These are phyloP conservation scores for Raffaelea deltoideospora DNA, from an alignment of 2,329 filamentous ascomycete genomes.

Conservation along the genomic window DNA sequence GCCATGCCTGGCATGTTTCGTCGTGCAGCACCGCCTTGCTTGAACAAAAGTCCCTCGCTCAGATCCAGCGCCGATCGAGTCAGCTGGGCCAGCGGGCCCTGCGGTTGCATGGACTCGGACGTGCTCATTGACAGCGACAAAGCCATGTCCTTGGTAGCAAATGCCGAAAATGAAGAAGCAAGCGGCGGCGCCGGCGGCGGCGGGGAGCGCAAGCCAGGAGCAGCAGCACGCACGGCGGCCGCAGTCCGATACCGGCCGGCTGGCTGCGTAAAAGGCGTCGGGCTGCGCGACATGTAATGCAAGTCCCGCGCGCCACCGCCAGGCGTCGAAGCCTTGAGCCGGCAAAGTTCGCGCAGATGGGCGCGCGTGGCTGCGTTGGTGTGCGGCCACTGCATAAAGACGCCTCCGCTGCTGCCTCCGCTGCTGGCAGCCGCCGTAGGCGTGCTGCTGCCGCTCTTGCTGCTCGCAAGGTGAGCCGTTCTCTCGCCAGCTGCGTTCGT, in stretches of 20 bases:
- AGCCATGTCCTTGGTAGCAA: slow-evolving; percentile 46
- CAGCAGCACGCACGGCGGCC: no score
- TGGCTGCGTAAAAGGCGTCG: slow-evolving; percentile 38
- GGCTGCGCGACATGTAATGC: slow-evolving; percentile 35
- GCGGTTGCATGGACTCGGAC: slow-evolving; percentile 47
- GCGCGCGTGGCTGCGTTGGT: slow-evolving; percentile 46
- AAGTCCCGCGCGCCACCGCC: slow-evolving; percentile 24
- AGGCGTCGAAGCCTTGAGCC: slow-evolving; percentile 30
- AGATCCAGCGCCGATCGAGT: slow-evolving; percentile 20
- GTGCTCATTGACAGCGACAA: slow-evolving; percentile 49
- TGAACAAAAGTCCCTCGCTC: no score
- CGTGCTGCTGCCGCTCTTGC: slow-evolving; percentile 38
- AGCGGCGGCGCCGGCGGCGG: slow-evolving; percentile 13
- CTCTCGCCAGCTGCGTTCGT: no score
- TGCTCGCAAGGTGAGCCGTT: no score
- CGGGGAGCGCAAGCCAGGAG: neutral
- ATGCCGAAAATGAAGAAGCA: slow-evolving; percentile 26
- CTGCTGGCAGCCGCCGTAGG: slow-evolving; percentile 29
- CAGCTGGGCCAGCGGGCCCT: slow-evolving; percentile 45
- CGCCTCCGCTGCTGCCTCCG: slow-evolving; percentile 19
- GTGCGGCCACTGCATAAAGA: slow-evolving; percentile 48
- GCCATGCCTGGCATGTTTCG: no score
- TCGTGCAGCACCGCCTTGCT: no score
- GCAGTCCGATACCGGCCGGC: slow-evolving; percentile 4
- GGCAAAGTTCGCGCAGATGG: slow-evolving; percentile 48